A percentile compares a stretch with the other conserved stretches of the same genome.
phyloP scores from a whole-genome alignment of 1,139 yeast species.

The Tardiomyces depauwii region DNA sequence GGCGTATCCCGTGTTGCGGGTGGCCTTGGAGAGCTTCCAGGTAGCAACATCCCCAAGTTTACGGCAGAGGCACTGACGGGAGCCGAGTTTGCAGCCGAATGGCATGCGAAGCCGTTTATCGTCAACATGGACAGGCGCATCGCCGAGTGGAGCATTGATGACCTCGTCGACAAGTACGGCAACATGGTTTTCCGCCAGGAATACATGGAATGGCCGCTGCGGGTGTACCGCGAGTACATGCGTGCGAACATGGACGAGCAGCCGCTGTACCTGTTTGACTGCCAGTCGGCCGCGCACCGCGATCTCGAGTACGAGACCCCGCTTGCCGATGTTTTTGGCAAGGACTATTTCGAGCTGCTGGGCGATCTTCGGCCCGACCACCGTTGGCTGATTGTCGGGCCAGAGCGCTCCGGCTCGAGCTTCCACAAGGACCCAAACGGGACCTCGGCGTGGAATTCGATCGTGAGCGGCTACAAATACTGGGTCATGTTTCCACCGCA shows the following conservation, averaged over 20 bases:
- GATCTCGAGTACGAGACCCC: conserved; percentile 46
- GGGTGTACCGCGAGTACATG: conserved; percentile 52
- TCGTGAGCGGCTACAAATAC: conserved; percentile 60
- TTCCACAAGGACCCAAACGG: conserved; percentile 90
- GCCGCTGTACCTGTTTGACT: conserved; percentile 78
- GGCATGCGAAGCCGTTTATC: conserved; percentile 57
- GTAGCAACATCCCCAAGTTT: conserved; percentile 9
- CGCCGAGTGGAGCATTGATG: conserved; percentile 52
- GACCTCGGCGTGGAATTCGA: conserved; percentile 86
- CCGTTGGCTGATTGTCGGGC: conserved; percentile 84
- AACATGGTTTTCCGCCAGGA: conserved; percentile 66
- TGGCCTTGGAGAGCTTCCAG: conserved; percentile 7
- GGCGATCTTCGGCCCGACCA: conserved; percentile 67
- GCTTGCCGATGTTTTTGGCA: conserved; percentile 33
- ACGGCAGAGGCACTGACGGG: conserved; percentile 27
- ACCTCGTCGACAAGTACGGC: conserved; percentile 43
- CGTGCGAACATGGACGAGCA: conserved; percentile 58
- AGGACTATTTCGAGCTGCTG: conserved; percentile 24
- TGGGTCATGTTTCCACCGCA: conserved; percentile 87
- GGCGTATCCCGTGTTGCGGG: conserved; percentile 4
- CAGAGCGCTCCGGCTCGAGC: conserved; percentile 71
- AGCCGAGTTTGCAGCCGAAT: conserved; percentile 35
- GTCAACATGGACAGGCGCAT: conserved; percentile 27
- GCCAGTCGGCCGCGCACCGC: conserved; percentile 54
- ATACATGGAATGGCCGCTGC: conserved; percentile 68